Percentiles rank a stretch among this genome's conserved stretches.
phyloP scores from a whole-genome alignment of 306 rosid genomes.

The Begonia masoniana region DNA sequence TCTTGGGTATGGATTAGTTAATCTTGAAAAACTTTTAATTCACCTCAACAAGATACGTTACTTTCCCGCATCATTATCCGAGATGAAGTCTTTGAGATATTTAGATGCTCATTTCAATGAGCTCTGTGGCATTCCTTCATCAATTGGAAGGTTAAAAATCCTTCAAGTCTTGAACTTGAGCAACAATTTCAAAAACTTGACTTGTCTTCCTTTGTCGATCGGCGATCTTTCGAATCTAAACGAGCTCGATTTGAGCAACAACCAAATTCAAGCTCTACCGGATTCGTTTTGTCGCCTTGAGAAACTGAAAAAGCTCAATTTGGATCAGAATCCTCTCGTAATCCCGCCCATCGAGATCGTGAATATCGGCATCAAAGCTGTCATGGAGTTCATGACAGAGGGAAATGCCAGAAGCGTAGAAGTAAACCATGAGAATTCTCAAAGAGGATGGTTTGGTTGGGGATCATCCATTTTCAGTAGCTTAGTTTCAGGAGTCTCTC shows the following conservation, averaged over 20 bases:
- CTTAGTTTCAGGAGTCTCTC: too few species aligned
- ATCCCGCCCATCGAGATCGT: conserved; percentile 58
- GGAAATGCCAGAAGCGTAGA: conserved; percentile 41
- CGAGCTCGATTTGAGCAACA: conserved; percentile 85
- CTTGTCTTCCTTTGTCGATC: conserved; percentile 63
- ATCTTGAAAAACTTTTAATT: conserved; percentile 49
- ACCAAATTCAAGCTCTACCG: conserved; percentile 78
- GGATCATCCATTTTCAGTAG: too few species aligned
- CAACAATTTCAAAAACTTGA: conserved; percentile 68
- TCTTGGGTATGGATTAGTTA: conserved; percentile 53
- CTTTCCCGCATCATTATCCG: conserved; percentile 68
- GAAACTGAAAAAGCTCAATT: conserved; percentile 47
- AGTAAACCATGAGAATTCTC: too few species aligned
- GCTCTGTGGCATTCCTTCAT: conserved; percentile 57
- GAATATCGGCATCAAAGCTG: conserved; percentile 47
- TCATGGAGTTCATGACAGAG: conserved; percentile 67
- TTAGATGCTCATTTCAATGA: conserved; percentile 89
- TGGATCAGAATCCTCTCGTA: conserved; percentile 77
- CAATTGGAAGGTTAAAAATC: conserved; percentile 48
- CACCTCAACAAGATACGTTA: conserved; percentile 72
- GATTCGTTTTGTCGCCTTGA: conserved; percentile 75
- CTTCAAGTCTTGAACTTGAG: conserved; percentile 56
- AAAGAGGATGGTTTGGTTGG: too few species aligned
- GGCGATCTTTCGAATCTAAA: conserved; percentile 68
- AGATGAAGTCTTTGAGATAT: conserved; percentile 54